Evolutionary conservation across 768 basidiomycete genomes (phyloP).

Genomic region (Kondoa subrosea): DNA sequence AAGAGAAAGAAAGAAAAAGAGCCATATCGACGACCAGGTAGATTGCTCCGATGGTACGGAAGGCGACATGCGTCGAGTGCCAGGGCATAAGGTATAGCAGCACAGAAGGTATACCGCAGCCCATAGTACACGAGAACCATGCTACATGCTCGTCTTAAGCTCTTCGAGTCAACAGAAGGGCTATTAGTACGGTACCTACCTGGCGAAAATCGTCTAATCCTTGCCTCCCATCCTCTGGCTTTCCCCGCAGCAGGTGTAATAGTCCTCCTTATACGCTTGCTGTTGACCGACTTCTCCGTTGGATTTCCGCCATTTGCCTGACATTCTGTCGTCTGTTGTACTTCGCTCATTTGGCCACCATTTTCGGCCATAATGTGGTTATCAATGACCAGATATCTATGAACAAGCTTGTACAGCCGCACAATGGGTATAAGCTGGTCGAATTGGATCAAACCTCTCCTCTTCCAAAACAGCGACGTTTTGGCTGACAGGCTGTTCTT

Average conservation of each 20-base stretch:
- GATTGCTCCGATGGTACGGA: constrained; percentile 22
- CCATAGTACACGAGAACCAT: constrained; percentile 11
- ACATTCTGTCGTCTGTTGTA: too few species aligned
- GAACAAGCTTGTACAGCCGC: too few species aligned
- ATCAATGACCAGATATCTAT: too few species aligned
- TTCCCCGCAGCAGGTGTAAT: constrained; percentile 2
- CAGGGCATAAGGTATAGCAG: constrained; percentile 26
- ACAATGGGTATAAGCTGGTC: too few species aligned
- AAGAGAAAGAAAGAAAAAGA: constrained; percentile 22
- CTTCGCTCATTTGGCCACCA: too few species aligned
- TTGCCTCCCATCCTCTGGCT: not conserved
- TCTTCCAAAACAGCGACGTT: too few species aligned
- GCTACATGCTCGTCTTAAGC: not conserved
- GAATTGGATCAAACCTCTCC: too few species aligned
- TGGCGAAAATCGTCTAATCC: constrained; percentile 3
- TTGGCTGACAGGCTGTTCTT: too few species aligned
- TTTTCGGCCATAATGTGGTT: too few species aligned
- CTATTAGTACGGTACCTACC: too few species aligned
- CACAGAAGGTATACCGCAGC: constrained; percentile 26
- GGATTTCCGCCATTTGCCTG: too few species aligned
- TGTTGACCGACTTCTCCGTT: too few species aligned
- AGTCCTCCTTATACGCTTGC: not conserved
- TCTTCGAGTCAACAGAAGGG: not conserved
- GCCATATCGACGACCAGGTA: constrained; percentile 24
- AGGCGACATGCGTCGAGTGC: constrained; percentile 20